Conservation (phyloP, 306 rosid species). For the Senna tora region DNA sequence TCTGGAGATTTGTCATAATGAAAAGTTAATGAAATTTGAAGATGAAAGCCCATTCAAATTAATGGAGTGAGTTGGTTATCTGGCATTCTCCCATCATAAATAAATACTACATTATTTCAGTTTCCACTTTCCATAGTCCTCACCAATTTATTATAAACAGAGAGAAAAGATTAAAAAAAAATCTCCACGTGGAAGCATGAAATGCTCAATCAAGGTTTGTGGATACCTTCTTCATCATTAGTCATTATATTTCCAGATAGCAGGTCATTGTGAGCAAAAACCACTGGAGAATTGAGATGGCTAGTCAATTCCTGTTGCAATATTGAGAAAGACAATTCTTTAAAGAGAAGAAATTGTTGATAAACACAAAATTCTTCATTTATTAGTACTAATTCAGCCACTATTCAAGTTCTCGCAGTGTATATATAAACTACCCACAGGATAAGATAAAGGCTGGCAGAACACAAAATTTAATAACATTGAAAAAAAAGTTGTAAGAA, state of each 20-base stretch:
- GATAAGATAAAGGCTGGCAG: neutral
- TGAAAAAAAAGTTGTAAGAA: too few species aligned
- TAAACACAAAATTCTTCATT: conserved; percentile 24
- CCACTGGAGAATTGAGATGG: conserved; percentile 57
- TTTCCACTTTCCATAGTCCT: conserved; percentile 1
- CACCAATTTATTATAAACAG: conserved; percentile 17
- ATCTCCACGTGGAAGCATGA: neutral
- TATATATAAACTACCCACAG: conserved; percentile 4
- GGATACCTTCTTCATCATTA: conserved; percentile 66
- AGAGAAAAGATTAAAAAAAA: conserved; percentile 29
- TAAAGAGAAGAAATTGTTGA: conserved; percentile 18
- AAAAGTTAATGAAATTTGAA: conserved; percentile 30
- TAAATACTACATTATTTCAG: conserved; percentile 20
- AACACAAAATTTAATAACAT: neutral
- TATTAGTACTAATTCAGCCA: neutral
- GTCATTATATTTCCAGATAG: conserved; percentile 73
- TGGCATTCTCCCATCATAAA: conserved; percentile 23
- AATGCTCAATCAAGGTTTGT: neutral
- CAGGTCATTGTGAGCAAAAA: conserved; percentile 68
- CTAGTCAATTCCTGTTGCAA: conserved; percentile 64
- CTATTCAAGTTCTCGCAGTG: neutral
- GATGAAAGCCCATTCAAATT: conserved; percentile 22
- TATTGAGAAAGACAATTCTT: conserved; percentile 26
- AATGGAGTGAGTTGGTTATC: conserved; percentile 18
- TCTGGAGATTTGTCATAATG: conserved; percentile 54